Base-by-base conservation (phyloP, 1,139 yeast genomes). In the Suhomyces anneliseae region DNA sequence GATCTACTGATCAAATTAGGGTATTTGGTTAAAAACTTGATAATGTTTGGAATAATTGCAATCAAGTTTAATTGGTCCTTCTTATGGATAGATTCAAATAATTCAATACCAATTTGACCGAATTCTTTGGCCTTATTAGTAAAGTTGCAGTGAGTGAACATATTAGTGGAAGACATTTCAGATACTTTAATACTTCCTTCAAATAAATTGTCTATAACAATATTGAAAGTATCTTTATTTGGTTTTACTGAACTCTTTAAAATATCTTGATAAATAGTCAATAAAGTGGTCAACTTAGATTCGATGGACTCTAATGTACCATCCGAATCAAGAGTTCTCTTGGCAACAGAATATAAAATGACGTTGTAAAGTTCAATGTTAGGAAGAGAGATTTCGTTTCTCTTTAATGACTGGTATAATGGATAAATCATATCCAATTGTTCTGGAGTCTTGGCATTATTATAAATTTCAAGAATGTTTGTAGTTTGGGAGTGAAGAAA, bases 251-350 rank as follows among this genome's bases (percentile, higher is more conserved):
- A 42, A 12, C 52, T 49, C 27, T 37, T 40, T 26, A 86, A 70
- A 56, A 85, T 66, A 57, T 85, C 90, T 46, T 85, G 87, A 60
- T 86, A 86, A 36, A 85, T 81, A 12, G 83, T 83, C 52, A 86
- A 67, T 50, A 86, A 61, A 45, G 76, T 80, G 4, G 88, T 85
- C 57, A 85, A 70, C 56, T 67, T 66, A 26, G 60, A 54, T 53
- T 75, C 80, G 12, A 70, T 64, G 15, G 67, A 64, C 31, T 59
- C 64, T 7, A 69, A 46, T 4, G 58, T 47, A 2, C 42, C 24
- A 9, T 61, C 64, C 7, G 54, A 43, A 48, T 73, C 72, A 38
- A 72, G 55, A 0, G 64, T 48, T 50, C 80, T 59, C 37, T 49
- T 38, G 1, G 62, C 50, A 2, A 75, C 61, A n/a, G 78, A 72